Evolutionary conservation across 2,329 filamentous ascomycete genomes (phyloP).

Genomic region (Aspergillus quadrilineatus): DNA sequence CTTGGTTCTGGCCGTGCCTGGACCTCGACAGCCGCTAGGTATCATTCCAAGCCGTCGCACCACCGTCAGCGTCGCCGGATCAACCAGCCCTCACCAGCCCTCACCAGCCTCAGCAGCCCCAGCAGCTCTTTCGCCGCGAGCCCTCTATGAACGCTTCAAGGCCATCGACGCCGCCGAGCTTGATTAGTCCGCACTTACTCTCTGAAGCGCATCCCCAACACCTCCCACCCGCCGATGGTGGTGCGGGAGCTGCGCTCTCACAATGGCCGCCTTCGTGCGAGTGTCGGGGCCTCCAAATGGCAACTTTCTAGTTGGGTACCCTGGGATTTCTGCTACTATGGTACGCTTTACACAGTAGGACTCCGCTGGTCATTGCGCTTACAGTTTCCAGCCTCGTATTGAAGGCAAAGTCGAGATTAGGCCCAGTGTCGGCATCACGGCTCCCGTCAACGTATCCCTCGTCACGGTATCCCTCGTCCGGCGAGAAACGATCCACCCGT

Average conservation of each 20-base stretch:
- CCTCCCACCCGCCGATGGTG: slow-evolving; percentile 40
- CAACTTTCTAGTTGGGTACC: slow-evolving; percentile 94
- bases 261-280: slow-evolving; percentile 80
- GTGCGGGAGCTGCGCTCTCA: slow-evolving; percentile 40
- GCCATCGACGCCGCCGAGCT: slow-evolving; percentile 22
- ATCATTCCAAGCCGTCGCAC: slow-evolving; percentile 15
- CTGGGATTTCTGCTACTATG: slow-evolving; percentile 94
- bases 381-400: slow-evolving; percentile 72
- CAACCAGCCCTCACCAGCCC: background rate
- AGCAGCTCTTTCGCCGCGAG: background rate
- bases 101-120: too few species aligned
- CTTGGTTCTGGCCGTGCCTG: background rate
- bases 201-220: slow-evolving; percentile 26
- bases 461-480: slow-evolving; percentile 92
- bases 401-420: slow-evolving; percentile 97
- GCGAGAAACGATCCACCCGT: slow-evolving; percentile 93
- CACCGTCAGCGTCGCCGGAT: slow-evolving; percentile 17
- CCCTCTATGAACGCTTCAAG: slow-evolving; percentile 31
- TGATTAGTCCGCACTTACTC: slow-evolving; percentile 28
- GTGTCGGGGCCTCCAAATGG: slow-evolving; percentile 97
- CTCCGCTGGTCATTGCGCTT: background rate
- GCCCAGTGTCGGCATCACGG: slow-evolving; percentile 78
- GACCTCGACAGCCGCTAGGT: slow-evolving; percentile 16
- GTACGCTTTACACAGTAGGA: slow-evolving; percentile 56
- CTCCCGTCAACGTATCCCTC: slow-evolving; percentile 85